These are phyloP conservation scores for Hygrophoropsis aurantiaca DNA, from an alignment of 768 basidiomycete species.

Conservation along the genomic window DNA sequence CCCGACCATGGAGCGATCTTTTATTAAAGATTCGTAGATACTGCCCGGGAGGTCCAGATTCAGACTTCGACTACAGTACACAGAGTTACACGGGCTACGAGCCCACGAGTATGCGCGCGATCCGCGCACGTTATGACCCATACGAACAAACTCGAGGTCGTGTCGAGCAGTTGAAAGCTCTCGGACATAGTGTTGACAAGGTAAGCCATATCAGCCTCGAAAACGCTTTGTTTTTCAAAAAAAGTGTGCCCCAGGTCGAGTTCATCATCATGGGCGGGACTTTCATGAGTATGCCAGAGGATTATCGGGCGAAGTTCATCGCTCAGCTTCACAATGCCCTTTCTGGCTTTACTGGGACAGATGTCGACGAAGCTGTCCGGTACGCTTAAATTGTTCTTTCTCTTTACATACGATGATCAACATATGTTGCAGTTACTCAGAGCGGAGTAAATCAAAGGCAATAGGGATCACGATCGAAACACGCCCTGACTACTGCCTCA, in stretches of 20 bases:
- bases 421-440: constrained; percentile 69
- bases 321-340: constrained; percentile 97
- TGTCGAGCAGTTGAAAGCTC: constrained; percentile 90
- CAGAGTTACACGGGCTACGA: constrained; percentile 95
- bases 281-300: constrained; percentile 99
- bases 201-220: constrained; percentile 39
- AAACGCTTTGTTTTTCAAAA: neutral
- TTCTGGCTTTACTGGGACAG: constrained; percentile 88
- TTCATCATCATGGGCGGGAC: constrained; percentile 98
- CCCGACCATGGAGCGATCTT: neutral
- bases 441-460: constrained; percentile 96
- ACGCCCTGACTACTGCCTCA: constrained; percentile 95
- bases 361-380: constrained; percentile 96
- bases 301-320: constrained; percentile 90
- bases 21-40: constrained; percentile 52
- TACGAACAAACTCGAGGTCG: constrained; percentile 96
- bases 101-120: constrained; percentile 98
- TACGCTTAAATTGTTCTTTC: constrained; percentile 23
- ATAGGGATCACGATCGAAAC: constrained; percentile 99
- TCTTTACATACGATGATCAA: neutral
- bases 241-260: constrained; percentile 57
- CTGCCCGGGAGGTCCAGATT: constrained; percentile 98
- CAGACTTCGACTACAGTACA: constrained; percentile 99
- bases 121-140: constrained; percentile 93
- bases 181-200: constrained; percentile 99